Evolutionary conservation across 176 grass and related monocot genomes (phyloP), one percentile per base, ranked within the genome.

Genomic region (Tillandsia leiboldiana): DNA sequence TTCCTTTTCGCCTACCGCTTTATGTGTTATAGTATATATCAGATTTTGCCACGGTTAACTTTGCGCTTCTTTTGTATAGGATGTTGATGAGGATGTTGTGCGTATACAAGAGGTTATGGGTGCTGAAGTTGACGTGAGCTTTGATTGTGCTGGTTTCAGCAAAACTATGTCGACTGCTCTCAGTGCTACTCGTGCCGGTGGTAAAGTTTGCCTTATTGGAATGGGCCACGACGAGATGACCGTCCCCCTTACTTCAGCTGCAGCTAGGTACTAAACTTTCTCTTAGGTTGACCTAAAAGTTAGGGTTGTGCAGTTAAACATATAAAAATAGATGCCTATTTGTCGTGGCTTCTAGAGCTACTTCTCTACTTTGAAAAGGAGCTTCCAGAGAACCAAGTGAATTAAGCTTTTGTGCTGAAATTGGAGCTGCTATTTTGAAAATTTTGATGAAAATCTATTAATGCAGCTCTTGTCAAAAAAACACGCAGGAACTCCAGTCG

Each of bases 191-290:
- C 8, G 81, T 1, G 51, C 88, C 0, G 88, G 92, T 14, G 92
- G 92, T 12, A 79, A 70, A 85, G 92, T 92, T 65, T 96, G 92
- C 48, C 79, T 96, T 12, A 81, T 96, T 0, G 92, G 92, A 12
- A 85, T 96, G 88, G 92, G 92, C 12, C 92, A 96, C 51, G 85
- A 96, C 71, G 86, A 96, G 79, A 81, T 96, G 92, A 92, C 92
- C 11, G 86, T 92, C 64, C 92, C 92, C 74, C 81, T 96, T 27
- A 92, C 88, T 33, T 48, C 92, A 33, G 92, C 92, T 28, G 88
- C 88, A 63, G 78, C 83, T 50, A 86, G 83, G 83, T 81, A 77
- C 47, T 8, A 11, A 42, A 28, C 15, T 48, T 48, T 18, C 29
- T 42, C 15, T 66, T n/a, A 49, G 1, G 33, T 59, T 59, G n/a